A percentile compares a stretch with the other conserved stretches of the same genome.
These are phyloP conservation scores for Colletotrichum eremochloae DNA, from an alignment of 2,329 filamentous ascomycete genomes.

Conservation along the genomic window DNA sequence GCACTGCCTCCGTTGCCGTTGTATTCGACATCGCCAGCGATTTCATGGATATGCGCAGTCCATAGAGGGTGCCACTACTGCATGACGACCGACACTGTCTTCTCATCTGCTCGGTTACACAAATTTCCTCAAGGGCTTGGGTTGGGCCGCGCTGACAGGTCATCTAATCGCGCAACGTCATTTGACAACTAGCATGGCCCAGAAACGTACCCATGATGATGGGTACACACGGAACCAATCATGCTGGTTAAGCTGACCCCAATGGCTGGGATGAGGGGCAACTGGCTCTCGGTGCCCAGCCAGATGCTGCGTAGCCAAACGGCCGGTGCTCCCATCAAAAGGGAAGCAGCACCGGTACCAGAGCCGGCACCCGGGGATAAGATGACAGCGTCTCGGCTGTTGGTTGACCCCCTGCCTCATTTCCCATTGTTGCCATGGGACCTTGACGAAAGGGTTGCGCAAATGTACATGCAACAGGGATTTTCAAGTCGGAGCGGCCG, in stretches of 20 bases:
- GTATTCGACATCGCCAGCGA: background rate
- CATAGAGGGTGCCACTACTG: constrained; percentile 8
- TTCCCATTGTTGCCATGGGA: background rate
- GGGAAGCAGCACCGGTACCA: background rate
- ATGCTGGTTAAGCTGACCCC: constrained; percentile 20
- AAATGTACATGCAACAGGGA: constrained; percentile 30
- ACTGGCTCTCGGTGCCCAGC: constrained; percentile 1
- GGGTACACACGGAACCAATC: constrained; percentile 24
- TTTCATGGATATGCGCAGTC: constrained; percentile 6
- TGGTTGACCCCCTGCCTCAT: constrained; percentile 10
- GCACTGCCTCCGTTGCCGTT: constrained; percentile 9
- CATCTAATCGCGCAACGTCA: constrained; percentile 1
- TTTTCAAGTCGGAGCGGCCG: constrained; percentile 30
- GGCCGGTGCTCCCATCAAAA: constrained; percentile 2
- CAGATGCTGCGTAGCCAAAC: background rate
- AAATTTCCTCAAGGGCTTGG: constrained; percentile 1
- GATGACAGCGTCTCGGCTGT: constrained; percentile 30
- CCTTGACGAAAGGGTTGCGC: constrained; percentile 11
- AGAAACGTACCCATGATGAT: constrained; percentile 12
- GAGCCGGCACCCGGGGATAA: constrained; percentile 25
- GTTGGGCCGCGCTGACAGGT: constrained; percentile 24
- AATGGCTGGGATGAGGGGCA: constrained; percentile 28
- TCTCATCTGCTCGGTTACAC: constrained; percentile 24
- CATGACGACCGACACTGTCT: constrained; percentile 1
- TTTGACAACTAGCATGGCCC: constrained; percentile 8